A percentile compares a stretch with the other conserved stretches of the same genome.
Evolutionary conservation across 2,329 filamentous ascomycete genomes (phyloP).

Genomic region (Aspergillus eucalypticola): DNA sequence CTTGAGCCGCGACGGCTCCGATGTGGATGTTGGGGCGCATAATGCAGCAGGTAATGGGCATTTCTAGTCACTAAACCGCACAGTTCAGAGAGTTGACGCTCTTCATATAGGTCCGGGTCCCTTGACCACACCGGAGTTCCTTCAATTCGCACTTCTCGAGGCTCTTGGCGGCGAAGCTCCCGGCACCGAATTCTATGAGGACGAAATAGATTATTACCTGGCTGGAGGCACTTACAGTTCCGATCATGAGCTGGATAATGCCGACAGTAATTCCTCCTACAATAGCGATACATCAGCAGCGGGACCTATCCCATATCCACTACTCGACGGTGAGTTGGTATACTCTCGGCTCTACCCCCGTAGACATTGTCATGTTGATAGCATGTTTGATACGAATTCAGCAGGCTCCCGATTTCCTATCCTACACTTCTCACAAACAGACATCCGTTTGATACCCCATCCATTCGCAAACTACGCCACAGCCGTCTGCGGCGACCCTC

Average conservation of each 20-base stretch:
- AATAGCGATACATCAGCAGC: constrained; percentile 18
- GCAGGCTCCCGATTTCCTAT: constrained; percentile 39
- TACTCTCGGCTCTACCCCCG: not conserved
- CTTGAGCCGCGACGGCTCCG: constrained; percentile 17
- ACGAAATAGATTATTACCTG: constrained; percentile 16
- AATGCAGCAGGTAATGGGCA: not conserved
- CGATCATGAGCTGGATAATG: constrained; percentile 18
- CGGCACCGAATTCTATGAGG: constrained; percentile 21
- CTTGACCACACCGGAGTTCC: constrained; percentile 23
- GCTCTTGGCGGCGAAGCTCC: constrained; percentile 24
- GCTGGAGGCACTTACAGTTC: constrained; percentile 19
- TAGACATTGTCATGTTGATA: constrained; percentile 3
- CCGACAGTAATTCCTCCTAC: constrained; percentile 16
- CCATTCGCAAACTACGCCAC: constrained; percentile 33
- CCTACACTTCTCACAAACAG: constrained; percentile 44
- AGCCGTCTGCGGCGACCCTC: constrained; percentile 33
- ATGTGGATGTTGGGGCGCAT: constrained; percentile 14
- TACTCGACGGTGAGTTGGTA: constrained; percentile 22
- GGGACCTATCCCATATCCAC: constrained; percentile 15
- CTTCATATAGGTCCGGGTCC: constrained; percentile 11
- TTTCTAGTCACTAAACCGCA: constrained; percentile 2
- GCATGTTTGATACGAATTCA: constrained; percentile 19
- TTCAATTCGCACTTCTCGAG: constrained; percentile 26
- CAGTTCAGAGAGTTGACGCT: constrained; percentile 7
- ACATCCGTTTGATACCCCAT: constrained; percentile 40